These are phyloP conservation scores for Dictyostelium purpureum DNA, from an alignment of 78 protist species.

Conservation along the genomic window DNA sequence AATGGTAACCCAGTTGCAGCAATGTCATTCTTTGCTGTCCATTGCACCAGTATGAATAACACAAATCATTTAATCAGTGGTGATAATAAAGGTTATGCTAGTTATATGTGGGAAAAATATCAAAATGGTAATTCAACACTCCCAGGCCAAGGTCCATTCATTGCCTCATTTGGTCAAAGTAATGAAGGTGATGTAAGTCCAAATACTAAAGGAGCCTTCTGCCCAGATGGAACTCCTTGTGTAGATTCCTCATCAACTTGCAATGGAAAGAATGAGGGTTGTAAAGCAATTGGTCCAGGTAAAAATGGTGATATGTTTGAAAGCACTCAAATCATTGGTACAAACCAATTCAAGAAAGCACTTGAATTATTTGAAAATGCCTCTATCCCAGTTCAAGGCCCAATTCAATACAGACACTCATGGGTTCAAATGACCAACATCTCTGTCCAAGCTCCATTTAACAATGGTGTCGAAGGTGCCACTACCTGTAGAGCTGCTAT, in stretches of 20 bases:
- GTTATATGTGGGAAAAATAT: slow-evolving; percentile 73
- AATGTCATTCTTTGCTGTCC: slow-evolving; percentile 81
- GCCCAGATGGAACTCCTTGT: slow-evolving; percentile 83
- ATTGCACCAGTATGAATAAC: slow-evolving; percentile 86
- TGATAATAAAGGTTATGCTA: slow-evolving; percentile 92
- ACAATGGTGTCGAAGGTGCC: background rate
- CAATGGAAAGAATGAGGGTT: slow-evolving; percentile 70
- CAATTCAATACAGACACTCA: slow-evolving; percentile 64
- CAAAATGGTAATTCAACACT: slow-evolving; percentile 12
- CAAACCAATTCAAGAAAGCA: slow-evolving; percentile 73
- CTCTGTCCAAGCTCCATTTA: slow-evolving; percentile 41
- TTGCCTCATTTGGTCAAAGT: slow-evolving; percentile 87
- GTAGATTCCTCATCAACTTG: slow-evolving; percentile 56
- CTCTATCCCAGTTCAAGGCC: slow-evolving; percentile 26
- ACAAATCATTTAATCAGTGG: slow-evolving; percentile 80
- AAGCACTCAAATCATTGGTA: slow-evolving; percentile 80
- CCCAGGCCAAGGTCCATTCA: slow-evolving; percentile 83
- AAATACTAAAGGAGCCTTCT: slow-evolving; percentile 83
- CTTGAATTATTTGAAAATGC: slow-evolving; percentile 40
- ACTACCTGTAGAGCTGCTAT: slow-evolving; percentile 83
- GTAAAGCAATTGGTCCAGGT: slow-evolving; percentile 81
- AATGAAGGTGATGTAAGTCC: slow-evolving; percentile 89
- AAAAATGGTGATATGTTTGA: slow-evolving; percentile 70
- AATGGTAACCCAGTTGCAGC: slow-evolving; percentile 79
- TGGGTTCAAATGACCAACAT: slow-evolving; percentile 66